Evolutionary conservation across 805 yeast species (phyloP), one percentile per base, ranked within the genome.

Genomic region (Wickerhamomyces mucosus): DNA sequence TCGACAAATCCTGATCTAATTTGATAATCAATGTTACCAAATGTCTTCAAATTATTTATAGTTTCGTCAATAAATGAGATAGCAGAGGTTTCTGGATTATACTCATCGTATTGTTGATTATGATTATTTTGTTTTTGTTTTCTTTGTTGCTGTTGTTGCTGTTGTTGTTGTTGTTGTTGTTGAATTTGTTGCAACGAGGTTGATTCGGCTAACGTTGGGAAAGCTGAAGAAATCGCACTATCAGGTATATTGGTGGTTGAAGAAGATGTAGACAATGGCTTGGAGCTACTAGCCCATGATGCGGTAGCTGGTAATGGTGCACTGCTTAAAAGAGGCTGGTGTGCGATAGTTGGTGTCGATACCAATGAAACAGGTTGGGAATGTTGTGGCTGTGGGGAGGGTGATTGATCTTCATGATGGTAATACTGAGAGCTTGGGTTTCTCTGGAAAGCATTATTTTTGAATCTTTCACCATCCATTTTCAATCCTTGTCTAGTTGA

Each of bases 401-500:
- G 22, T 6, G 16, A 27, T 20, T 22, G 26, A 16, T 13, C 6
- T 21, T 15, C 12, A 6, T 13, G 24, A 15, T 31, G 26, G 27
- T 26, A 29, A 14, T 26, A 30, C 18, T 35, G 41, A 17, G 35
- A 22, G 16, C 34, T 40, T 16, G 44, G 40, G 27, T 40, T 39
- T 39, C 50, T 43, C 29, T 42, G 43, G 54, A 49, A 27, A 7
- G 33, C 33, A 54, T 15, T 18, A 15, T 18, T 39, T n/a, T 59
- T 58, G 33, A 56, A 56, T 21, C 39, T 59, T 19, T 46, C 37
- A 12, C 51, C 52, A 17, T 46, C 50, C 69, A 72, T 72, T 47
- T 70, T 74, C 41, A 72, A 65, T 45, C 76, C 75, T 43, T 75
- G 76, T 53, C 82, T 79, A 4, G 92, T 81, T 5, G 86, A 75